Evolutionary conservation across 306 rosid species (phyloP), one percentile per base, ranked within the genome.

Genomic region (Prunus kanzakura): DNA sequence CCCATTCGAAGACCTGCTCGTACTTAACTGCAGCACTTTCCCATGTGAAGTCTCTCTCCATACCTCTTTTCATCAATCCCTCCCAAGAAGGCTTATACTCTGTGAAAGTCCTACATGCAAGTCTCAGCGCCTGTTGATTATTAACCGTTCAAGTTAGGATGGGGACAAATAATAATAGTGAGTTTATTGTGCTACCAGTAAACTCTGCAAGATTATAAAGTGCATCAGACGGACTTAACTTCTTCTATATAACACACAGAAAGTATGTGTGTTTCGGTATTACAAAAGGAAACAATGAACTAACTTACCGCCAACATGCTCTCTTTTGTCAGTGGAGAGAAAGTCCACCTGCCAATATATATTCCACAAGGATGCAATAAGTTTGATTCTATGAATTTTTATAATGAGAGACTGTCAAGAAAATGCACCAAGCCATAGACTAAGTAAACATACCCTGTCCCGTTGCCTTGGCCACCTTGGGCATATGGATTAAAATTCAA

Each of bases 1-100:
- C 88, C 98, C 98, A 93, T 51, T 90, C 82, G 15, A 93, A 77
- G 69, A 91, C 76, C 81, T 91, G 91, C 80, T 93, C 97, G 29
- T 93, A 93, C 75, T 86, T 90, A 43, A 56, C 54, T 14, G 98
- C 98, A 35, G 98, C 89, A 62, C 84, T 89, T 55, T 67, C 91
- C 98, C 97, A 93, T 8, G 97, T 83, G 86, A 71, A 89, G 80
- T 89, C 89, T 78, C 71, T 91, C 23, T 73, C 67, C 97, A 93
- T 93, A 1, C 95, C 90, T 74, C 98, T 89, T 69, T 61, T 82
- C 88, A 91, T 78, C 84, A 93, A 70, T 81, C 88, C 97, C 78
- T 85, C 81, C 98, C 98, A 93, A 46, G 97, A 89, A 79, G 87
- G 25, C 83, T 91, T 88, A 46, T 91, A 73, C 43, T 89, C 91